Conservation (phyloP, 805 yeast genomes). For the Clavispora fructus region DNA sequence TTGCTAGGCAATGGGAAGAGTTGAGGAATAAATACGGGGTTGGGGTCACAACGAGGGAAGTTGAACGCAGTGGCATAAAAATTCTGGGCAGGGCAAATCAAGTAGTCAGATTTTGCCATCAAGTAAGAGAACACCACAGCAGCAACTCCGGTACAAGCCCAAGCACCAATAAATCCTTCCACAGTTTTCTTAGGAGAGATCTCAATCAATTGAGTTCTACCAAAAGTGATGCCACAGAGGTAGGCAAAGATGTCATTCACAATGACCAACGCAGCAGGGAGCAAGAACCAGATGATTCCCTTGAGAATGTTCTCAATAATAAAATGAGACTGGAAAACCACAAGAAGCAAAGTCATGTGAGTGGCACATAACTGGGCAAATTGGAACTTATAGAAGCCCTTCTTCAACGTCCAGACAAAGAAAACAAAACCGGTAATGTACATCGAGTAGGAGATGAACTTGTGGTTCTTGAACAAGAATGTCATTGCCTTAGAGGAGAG, state of each 20-base stretch:
- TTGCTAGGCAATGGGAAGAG: slow-evolving; percentile 69
- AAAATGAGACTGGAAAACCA: slow-evolving; percentile 91
- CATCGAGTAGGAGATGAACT: slow-evolving; percentile 74
- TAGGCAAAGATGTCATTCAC: slow-evolving; percentile 96
- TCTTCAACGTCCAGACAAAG: slow-evolving; percentile 83
- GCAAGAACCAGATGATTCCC: slow-evolving; percentile 90
- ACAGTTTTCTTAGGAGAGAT: slow-evolving; percentile 96
- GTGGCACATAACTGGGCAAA: slow-evolving; percentile 91
- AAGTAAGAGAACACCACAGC: slow-evolving; percentile 63
- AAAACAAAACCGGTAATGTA: slow-evolving; percentile 85
- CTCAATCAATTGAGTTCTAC: slow-evolving; percentile 84
- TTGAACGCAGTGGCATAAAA: slow-evolving; percentile 58
- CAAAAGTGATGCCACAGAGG: slow-evolving; percentile 94
- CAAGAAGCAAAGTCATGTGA: slow-evolving; percentile 86
- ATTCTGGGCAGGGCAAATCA: slow-evolving; percentile 83
- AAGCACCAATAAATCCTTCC: slow-evolving; percentile 96
- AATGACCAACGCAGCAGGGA: slow-evolving; percentile 88
- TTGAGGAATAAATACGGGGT: slow-evolving; percentile 85
- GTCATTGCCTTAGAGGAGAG: slow-evolving; percentile 49
- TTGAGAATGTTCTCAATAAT: slow-evolving; percentile 83
- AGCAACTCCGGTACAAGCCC: slow-evolving; percentile 84
- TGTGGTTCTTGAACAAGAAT: slow-evolving; percentile 70
- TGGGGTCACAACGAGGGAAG: slow-evolving; percentile 68
- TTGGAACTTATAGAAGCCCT: slow-evolving; percentile 86
- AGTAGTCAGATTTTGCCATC: slow-evolving; percentile 60